These are phyloP conservation scores for Sporisorium sorghi DNA, from an alignment of 1,284 basidiomycete species.

Conservation along the genomic window DNA sequence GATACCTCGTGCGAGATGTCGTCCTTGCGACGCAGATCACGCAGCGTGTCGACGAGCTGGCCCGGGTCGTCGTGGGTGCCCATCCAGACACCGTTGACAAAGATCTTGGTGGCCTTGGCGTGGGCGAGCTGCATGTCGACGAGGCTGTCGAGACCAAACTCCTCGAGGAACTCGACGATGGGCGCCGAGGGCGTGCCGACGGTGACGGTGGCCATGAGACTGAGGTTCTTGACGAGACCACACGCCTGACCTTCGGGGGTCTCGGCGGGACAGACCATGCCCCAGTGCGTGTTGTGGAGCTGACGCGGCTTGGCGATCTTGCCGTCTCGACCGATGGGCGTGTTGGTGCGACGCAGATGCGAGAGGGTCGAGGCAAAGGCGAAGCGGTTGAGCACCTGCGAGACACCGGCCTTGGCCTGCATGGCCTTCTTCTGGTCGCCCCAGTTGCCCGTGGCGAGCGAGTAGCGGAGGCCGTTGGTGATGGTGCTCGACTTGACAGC, in stretches of 20 bases:
- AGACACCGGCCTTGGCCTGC: slow-evolving; percentile 95
- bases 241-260: slow-evolving; percentile 99
- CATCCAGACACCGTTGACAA: slow-evolving; percentile 99
- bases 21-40: slow-evolving; percentile 90
- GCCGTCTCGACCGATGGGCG: slow-evolving; percentile 95
- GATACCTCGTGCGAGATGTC: slow-evolving; percentile 97
- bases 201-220: slow-evolving; percentile 97
- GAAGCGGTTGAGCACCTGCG: slow-evolving; percentile 97
- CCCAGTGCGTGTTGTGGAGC: slow-evolving; percentile 99
- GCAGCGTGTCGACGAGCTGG: slow-evolving; percentile 90
- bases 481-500: slow-evolving; percentile 95
- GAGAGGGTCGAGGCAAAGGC: slow-evolving; percentile 98
- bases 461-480: slow-evolving; percentile 97
- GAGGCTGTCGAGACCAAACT: slow-evolving; percentile 77
- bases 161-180: slow-evolving; percentile 97
- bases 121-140: slow-evolving; percentile 65
- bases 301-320: slow-evolving; percentile 99
- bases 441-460: slow-evolving; percentile 98
- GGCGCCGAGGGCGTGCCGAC: slow-evolving; percentile 96
- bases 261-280: slow-evolving; percentile 95
- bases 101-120: slow-evolving; percentile 82
- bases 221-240: slow-evolving; percentile 97
- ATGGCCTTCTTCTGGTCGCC: slow-evolving; percentile 97
- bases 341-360: slow-evolving; percentile 97
- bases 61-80: slow-evolving; percentile 97